These are phyloP conservation scores for Rosellinia necatrix DNA, from an alignment of 2,329 filamentous ascomycete genomes.

Conservation along the genomic window DNA sequence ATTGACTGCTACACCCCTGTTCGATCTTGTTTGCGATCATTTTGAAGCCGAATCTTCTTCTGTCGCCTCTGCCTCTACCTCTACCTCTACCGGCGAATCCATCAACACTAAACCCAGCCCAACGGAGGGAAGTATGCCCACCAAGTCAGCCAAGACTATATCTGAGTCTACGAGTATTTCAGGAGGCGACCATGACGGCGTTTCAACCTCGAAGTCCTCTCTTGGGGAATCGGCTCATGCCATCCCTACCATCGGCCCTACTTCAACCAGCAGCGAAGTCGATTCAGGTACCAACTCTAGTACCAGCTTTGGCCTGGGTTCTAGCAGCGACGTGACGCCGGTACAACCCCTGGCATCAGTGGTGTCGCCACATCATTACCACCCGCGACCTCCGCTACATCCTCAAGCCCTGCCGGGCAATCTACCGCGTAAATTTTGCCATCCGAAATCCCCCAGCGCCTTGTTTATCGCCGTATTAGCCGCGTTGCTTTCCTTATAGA, in stretches of 20 bases:
- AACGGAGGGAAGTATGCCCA: constrained; percentile 2
- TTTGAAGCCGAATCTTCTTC: constrained; percentile 32
- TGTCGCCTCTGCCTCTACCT: neutral
- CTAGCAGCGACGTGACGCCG: neutral
- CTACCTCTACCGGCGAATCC: constrained; percentile 12
- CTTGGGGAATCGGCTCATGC: constrained; percentile 32
- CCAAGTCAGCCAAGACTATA: neutral
- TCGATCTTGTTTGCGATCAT: constrained; percentile 63
- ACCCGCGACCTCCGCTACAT: neutral
- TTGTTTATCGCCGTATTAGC: constrained; percentile 39
- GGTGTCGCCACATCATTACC: constrained; percentile 21
- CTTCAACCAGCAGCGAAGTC: constrained; percentile 25
- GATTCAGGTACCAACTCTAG: constrained; percentile 36
- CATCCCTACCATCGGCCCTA: constrained; percentile 24
- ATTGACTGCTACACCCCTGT: constrained; percentile 60
- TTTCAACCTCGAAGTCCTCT: constrained; percentile 36
- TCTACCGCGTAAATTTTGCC: neutral
- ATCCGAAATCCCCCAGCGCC: constrained; percentile 22
- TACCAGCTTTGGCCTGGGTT: constrained; percentile 32
- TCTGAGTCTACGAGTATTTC: constrained; percentile 19
- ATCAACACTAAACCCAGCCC: constrained; percentile 24
- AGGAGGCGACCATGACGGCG: constrained; percentile 34
- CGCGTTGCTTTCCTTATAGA: constrained; percentile 42
- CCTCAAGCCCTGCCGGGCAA: neutral
- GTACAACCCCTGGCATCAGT: neutral